Evolutionary conservation across 495 filamentous ascomycete species (phyloP).

Genomic region (Neurospora sp.): DNA sequence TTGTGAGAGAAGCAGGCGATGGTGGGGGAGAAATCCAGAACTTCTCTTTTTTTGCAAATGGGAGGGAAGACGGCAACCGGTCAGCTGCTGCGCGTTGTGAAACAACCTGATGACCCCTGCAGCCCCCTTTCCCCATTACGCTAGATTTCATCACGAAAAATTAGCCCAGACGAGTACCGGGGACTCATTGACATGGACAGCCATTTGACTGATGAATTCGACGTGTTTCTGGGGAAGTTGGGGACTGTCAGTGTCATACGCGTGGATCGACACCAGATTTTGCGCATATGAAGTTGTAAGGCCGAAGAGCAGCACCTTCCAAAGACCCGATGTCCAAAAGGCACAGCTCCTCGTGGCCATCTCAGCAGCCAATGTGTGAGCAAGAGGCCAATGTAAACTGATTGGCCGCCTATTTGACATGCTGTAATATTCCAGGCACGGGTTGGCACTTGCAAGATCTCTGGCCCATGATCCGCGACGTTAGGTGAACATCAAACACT

Average conservation of each 20-base stretch:
- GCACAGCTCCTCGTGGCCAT: neutral
- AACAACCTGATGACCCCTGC: neutral
- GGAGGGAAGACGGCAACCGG: neutral
- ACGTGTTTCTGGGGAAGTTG: neutral
- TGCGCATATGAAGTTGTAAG: neutral
- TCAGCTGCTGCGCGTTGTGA: neutral
- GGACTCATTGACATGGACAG: neutral
- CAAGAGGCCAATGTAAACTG: neutral
- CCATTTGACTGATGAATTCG: neutral
- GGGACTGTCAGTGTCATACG: neutral
- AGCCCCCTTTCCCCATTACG: neutral
- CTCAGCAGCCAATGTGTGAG: neutral
- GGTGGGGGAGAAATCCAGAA: neutral
- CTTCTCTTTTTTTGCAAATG: neutral
- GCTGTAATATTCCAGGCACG: neutral
- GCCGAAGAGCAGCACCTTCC: neutral
- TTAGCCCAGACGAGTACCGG: neutral
- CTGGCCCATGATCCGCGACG: slow-evolving; percentile 12
- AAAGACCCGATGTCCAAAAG: neutral
- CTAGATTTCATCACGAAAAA: neutral
- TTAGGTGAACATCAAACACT: slow-evolving; percentile 23
- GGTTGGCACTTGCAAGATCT: neutral
- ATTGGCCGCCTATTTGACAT: neutral
- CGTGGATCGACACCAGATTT: neutral
- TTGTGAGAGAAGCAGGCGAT: neutral